Conservation (phyloP, 148 eudicot species). For the Cornus suecica region DNA sequence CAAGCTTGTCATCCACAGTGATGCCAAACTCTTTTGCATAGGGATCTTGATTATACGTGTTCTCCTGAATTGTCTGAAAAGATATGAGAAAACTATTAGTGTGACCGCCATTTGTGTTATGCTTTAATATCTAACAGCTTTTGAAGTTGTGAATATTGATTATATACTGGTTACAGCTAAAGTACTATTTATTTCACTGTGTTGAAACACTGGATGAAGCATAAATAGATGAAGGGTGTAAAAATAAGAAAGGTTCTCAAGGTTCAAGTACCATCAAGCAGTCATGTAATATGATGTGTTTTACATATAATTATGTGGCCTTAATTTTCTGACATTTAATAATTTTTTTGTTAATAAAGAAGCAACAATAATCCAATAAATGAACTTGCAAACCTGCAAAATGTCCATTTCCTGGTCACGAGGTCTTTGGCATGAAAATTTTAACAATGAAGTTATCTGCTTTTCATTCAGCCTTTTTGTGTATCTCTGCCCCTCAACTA, state of each 20-base stretch:
- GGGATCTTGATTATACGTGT: conserved; percentile 59
- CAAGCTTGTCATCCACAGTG: conserved; percentile 53
- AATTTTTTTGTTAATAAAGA: too few species aligned
- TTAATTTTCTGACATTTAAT: background rate
- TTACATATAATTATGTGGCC: too few species aligned
- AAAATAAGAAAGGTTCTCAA: background rate
- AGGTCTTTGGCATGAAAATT: conserved; percentile 70
- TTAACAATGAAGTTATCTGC: conserved; percentile 67
- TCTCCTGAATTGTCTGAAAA: conserved; percentile 59
- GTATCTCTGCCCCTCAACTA: conserved; percentile 73
- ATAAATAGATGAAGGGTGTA: background rate
- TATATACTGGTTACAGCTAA: too few species aligned
- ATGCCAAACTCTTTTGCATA: conserved; percentile 71
- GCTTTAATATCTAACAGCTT: background rate
- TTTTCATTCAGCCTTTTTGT: conserved; percentile 70
- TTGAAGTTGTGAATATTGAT: too few species aligned
- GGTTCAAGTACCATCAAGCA: background rate
- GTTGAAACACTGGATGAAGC: background rate
- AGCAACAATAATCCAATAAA: background rate
- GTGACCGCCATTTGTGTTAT: background rate
- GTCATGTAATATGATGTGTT: too few species aligned
- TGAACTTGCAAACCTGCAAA: conserved; percentile 45
- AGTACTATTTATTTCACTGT: background rate
- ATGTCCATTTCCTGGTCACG: conserved; percentile 60
- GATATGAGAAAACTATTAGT: background rate